Evolutionary conservation across 257 asterid species (phyloP), one percentile per base, ranked within the genome.

Genomic region (Dorcoceras hygrometricum): DNA sequence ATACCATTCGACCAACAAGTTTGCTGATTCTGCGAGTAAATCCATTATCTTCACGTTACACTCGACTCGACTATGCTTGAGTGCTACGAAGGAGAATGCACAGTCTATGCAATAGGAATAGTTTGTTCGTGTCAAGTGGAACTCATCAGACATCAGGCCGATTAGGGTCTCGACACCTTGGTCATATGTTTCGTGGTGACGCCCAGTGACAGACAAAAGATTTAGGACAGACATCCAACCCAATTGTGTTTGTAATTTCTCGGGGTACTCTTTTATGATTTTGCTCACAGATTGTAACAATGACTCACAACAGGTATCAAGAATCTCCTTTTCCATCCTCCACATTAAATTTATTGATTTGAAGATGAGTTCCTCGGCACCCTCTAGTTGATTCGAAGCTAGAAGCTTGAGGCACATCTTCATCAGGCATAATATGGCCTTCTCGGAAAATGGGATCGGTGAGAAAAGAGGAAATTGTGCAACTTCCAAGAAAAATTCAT

Each of bases 141-240:
- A 62, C 68, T 72, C 75, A 23, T 80, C 86, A 0, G 92, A 77
- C 96, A 94, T 83, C 24, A 94, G 62, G 4, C 25, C 71, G 73
- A 84, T 83, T 10, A 94, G 73, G 39, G 84, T 56, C 65, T 88
- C 92, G 2, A 88, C 91, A 0, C 95, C 95, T 4, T 80, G 90
- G 16, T 83, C 95, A 24, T 94, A 90, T 34, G 95, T 86, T 63
- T 94, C 97, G 1, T 89, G 87, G 63, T 85, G 96, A 27, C 99
- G 95, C 19, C 99, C 99, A 0, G 99, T 86, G 67, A 80, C 90
- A 1, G 96, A 86, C 12, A 94, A 73, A 66, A 93, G 74, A 70
- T 93, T 95, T 24, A 93, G 75, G 62, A 83, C 78, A 0, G 97
- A 76, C 81, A 84, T 90, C 98, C 98, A 93, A 24, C 92, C 98